phyloP scores from a whole-genome alignment of 2,329 filamentous ascomycete species.

The Ophiostoma pallidulum region DNA sequence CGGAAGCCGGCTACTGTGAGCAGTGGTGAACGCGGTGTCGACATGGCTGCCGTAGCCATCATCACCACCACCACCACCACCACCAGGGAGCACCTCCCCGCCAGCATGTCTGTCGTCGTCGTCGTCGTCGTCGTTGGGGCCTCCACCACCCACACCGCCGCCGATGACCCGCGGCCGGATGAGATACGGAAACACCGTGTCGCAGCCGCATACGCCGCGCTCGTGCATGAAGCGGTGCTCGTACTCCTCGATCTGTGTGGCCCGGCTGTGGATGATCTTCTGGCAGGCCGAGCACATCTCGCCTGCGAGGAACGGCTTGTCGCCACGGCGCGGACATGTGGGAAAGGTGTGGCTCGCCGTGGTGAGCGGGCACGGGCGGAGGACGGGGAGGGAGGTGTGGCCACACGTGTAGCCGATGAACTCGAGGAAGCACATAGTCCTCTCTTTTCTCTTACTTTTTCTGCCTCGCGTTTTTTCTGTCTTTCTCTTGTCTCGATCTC shows the following conservation, averaged over 20 bases:
- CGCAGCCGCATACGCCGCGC: slow-evolving; percentile 33
- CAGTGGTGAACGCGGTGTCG: too few species aligned
- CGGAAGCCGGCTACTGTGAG: background rate
- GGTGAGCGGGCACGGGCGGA: slow-evolving; percentile 35
- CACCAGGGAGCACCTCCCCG: too few species aligned
- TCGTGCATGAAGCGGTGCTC: slow-evolving; percentile 37
- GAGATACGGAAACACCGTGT: slow-evolving; percentile 28
- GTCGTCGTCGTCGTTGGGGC: background rate
- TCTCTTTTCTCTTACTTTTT: too few species aligned
- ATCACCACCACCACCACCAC: too few species aligned
- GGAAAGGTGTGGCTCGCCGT: slow-evolving; percentile 28
- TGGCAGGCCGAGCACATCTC: slow-evolving; percentile 31
- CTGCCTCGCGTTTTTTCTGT: too few species aligned
- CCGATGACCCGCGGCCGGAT: slow-evolving; percentile 26
- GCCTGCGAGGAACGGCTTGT: slow-evolving; percentile 23
- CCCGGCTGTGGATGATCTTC: slow-evolving; percentile 30
- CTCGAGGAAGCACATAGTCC: slow-evolving; percentile 38
- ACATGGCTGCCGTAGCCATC: too few species aligned
- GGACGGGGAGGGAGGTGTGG: slow-evolving; percentile 32
- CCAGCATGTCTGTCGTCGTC: background rate
- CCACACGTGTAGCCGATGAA: slow-evolving; percentile 39
- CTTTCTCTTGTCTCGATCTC: too few species aligned
- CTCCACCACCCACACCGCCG: background rate
- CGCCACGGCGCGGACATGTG: slow-evolving; percentile 24
- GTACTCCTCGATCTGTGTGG: slow-evolving; percentile 30